These are phyloP conservation scores for Protomyces pachydermus DNA, from an alignment of 1,139 yeast species.

Conservation along the genomic window DNA sequence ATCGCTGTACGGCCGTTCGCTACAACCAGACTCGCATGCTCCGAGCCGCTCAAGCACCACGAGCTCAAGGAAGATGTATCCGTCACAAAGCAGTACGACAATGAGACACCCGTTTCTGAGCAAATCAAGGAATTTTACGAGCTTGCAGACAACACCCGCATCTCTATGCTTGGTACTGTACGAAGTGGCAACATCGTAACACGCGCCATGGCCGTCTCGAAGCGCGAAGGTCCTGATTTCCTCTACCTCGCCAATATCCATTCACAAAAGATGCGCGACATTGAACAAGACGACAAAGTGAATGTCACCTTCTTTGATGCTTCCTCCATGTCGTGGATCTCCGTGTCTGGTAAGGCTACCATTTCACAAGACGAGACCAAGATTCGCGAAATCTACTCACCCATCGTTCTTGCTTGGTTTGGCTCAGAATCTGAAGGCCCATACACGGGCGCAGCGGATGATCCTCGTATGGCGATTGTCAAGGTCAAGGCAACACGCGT, in stretches of 20 bases:
- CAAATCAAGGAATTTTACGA: conserved; percentile 18
- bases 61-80: conserved; percentile 17
- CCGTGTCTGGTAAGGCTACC: conserved; percentile 21
- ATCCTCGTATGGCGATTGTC: conserved; percentile 17
- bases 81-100: conserved; percentile 20
- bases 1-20: background rate
- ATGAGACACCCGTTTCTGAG: conserved; percentile 15
- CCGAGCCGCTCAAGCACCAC: conserved; percentile 35
- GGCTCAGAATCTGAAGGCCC: conserved; percentile 16
- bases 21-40: conserved; percentile 35
- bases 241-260: conserved; percentile 21
- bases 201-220: conserved; percentile 23
- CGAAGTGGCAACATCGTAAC: conserved; percentile 10
- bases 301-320: conserved; percentile 18
- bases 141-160: conserved; percentile 15
- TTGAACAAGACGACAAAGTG: background rate
- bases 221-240: conserved; percentile 19
- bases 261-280: conserved; percentile 10
- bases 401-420: conserved; percentile 24
- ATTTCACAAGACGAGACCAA: conserved; percentile 9
- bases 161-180: conserved; percentile 16
- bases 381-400: conserved; percentile 17
- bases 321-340: conserved; percentile 12
- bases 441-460: conserved; percentile 20
- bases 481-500: conserved; percentile 16